Conservation (phyloP, 331 rosid species). For the Malus hybrid region DNA sequence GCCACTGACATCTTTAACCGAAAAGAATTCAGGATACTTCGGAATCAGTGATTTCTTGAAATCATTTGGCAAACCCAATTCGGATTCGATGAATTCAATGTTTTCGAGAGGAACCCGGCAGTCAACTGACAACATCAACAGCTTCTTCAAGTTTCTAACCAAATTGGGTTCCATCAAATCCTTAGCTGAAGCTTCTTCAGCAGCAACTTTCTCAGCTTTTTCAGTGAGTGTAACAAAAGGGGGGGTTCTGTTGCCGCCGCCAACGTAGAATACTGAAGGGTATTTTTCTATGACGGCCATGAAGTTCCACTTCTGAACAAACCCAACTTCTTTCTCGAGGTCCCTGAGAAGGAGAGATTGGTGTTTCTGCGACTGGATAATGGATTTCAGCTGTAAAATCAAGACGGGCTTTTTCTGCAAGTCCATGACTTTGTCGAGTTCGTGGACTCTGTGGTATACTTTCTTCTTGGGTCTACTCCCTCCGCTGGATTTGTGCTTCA, state of each 20-base stretch:
- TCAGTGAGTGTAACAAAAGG: conserved; percentile 56
- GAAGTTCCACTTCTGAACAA: conserved; percentile 84
- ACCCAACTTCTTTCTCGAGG: conserved; percentile 82
- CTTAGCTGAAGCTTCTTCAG: conserved; percentile 42
- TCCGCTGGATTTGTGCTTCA: conserved; percentile 52
- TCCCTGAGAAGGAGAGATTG: conserved; percentile 49
- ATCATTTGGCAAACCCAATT: conserved; percentile 63
- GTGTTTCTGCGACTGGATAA: conserved; percentile 50
- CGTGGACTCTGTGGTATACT: conserved; percentile 52
- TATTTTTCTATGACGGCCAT: conserved; percentile 65
- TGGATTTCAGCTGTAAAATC: conserved; percentile 53
- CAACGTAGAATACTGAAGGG: conserved; percentile 55
- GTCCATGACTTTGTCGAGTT: conserved; percentile 71
- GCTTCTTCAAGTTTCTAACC: conserved; percentile 54
- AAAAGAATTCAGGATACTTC: conserved; percentile 57
- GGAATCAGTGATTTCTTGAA: conserved; percentile 47
- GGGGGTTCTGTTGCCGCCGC: conserved; percentile 37
- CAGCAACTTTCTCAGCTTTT: conserved; percentile 49
- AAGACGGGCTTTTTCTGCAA: conserved; percentile 66
- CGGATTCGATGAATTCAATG: conserved; percentile 43
- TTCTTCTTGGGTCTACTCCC: conserved; percentile 77
- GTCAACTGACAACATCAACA: conserved; percentile 73
- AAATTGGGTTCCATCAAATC: conserved; percentile 62
- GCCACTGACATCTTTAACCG: conserved; percentile 40
- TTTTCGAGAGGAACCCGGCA: conserved; percentile 58